Evolutionary conservation across 1,284 basidiomycete species (phyloP).

Genomic region (Coriolopsis trogii): DNA sequence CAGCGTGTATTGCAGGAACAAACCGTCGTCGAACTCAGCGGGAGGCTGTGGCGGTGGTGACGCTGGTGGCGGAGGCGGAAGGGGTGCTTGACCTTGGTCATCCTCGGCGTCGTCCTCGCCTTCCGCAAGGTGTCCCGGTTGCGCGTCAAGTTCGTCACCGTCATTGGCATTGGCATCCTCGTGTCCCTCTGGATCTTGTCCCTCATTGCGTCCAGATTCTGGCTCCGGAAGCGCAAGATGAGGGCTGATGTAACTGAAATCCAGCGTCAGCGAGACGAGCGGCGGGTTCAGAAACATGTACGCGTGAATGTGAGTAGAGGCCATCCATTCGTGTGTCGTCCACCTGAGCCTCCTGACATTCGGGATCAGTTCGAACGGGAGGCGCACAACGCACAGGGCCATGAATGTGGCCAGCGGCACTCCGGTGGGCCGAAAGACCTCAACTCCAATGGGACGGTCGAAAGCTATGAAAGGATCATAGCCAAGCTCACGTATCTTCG

Average conservation of each 20-base stretch:
- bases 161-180: neutral
- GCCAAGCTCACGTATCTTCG: slow-evolving; percentile 13
- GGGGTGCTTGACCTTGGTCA: neutral
- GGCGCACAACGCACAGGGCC: slow-evolving; percentile 6
- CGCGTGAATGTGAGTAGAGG: slow-evolving; percentile 3
- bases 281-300: slow-evolving; percentile 15
- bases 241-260: slow-evolving; percentile 2
- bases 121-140: too few relatives aligned
- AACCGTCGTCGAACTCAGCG: slow-evolving; percentile 4
- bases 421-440: slow-evolving; percentile 1
- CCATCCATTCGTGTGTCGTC: slow-evolving; percentile 9
- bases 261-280: slow-evolving; percentile 8
- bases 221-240: neutral
- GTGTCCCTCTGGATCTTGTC: neutral
- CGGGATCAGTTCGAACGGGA: slow-evolving; percentile 13
- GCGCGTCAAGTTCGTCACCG: neutral
- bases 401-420: slow-evolving; percentile 3
- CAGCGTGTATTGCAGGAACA: slow-evolving; percentile 10
- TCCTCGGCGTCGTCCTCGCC: neutral
- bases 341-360: slow-evolving; percentile 9
- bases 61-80: neutral
- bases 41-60: neutral
- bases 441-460: neutral
- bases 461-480: slow-evolving; percentile 13
- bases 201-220: neutral